Evolutionary conservation across 1,284 basidiomycete species (phyloP), one percentile per base, ranked within the genome.

Genomic region (Leccinum fallax): DNA sequence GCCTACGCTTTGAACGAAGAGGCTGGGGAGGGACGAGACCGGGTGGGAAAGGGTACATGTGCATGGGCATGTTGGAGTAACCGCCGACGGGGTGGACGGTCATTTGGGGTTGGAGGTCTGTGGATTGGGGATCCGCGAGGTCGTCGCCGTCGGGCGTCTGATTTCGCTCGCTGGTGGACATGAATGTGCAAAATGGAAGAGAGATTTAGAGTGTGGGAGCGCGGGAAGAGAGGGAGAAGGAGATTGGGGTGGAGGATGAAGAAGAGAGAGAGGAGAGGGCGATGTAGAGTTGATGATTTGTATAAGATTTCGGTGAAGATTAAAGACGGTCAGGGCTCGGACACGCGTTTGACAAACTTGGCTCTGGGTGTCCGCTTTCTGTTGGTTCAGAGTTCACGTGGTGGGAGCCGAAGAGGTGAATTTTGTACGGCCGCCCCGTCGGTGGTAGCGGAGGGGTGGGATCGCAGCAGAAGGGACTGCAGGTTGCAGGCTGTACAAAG

Each of bases 1-100:
- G 92, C 63, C 89, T 83, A 67, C 92, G 89, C 77, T 94, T 94
- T 36, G 87, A 81, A 65, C 87, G 84, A 59, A 83, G 75, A 66
- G 83, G 81, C 69, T 77, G 78, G 58, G 76, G 70, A 64, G 76
- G 78, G 49, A 82, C 75, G 66, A 83, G 76, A 65, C 81, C 79
- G 43, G 79, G 77, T 57, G 83, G 78, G 77, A 86, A 85, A 57
- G 86, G 83, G 75, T 87, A 88, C 79, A 88, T 85, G 73, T 86
- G 86, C 82, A 88, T 83, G 51, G 83, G 82, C 76, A 84, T 77
- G 67, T 76, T 76, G 40, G 82, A 79, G 73, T 84, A 85, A 58
- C 81, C 73, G 58, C 72, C 73, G 70, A 81, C 78, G 61, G 85
- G 78, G 61, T 83, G 82, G 55, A 83, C 77, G 21, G 82, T 80